Evolutionary conservation across 176 grass and related monocot genomes (phyloP).

Genomic region (Rhipidocladum racemiflorum): DNA sequence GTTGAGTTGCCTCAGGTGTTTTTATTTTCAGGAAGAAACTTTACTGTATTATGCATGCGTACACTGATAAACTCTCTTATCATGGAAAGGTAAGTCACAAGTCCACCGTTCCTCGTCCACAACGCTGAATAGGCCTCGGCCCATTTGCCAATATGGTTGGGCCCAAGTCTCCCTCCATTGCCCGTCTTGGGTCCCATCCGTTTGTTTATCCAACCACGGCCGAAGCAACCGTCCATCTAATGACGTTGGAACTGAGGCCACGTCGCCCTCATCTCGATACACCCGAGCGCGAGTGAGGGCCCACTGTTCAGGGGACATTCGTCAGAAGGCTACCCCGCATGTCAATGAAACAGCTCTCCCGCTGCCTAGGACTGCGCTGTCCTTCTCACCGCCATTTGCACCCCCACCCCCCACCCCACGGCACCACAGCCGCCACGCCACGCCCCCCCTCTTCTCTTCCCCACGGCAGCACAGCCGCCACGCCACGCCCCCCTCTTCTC

Average conservation of each 20-base stretch:
- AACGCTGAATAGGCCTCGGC: too few relatives aligned
- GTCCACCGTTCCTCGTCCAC: too few relatives aligned
- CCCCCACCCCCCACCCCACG: too few relatives aligned
- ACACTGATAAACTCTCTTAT: not conserved
- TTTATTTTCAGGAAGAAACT: not conserved
- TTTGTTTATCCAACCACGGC: not conserved
- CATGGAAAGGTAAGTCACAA: too few relatives aligned
- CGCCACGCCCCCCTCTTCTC: too few relatives aligned
- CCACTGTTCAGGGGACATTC: not conserved
- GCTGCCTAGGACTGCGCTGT: conserved; percentile 5
- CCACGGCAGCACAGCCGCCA: too few relatives aligned
- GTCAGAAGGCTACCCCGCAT: not conserved
- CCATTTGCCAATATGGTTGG: too few relatives aligned
- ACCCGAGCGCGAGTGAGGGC: not conserved
- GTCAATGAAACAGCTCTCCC: not conserved
- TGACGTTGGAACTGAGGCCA: not conserved
- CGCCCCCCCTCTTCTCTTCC: not conserved
- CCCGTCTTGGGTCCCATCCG: not conserved
- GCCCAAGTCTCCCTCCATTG: not conserved
- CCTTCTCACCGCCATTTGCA: conserved; percentile 36
- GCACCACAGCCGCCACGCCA: not conserved
- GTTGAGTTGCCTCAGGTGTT: conserved; percentile 2
- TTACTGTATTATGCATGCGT: conserved; percentile 5
- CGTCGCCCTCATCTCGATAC: conserved; percentile 7
- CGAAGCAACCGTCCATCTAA: not conserved